A percentile compares a stretch with the other conserved stretches of the same genome.
These are phyloP conservation scores for Amanita polypyramis DNA, from an alignment of 768 basidiomycete genomes.

Conservation along the genomic window DNA sequence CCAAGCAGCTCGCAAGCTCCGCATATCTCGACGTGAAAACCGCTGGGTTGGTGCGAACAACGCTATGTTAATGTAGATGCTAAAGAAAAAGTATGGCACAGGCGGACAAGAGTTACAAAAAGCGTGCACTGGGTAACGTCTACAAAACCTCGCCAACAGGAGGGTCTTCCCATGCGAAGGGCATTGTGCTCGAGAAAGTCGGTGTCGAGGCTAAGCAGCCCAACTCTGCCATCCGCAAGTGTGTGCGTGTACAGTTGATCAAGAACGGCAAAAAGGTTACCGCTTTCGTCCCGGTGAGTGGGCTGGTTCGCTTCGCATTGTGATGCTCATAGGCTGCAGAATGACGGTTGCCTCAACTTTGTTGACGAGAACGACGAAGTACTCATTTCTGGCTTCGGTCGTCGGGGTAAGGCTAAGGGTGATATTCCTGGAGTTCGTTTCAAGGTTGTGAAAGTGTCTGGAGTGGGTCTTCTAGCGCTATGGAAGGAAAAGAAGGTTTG, in stretches of 20 bases:
- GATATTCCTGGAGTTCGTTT: slow-evolving; percentile 99
- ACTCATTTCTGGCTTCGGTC: slow-evolving; percentile 99
- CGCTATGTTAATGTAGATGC: slow-evolving; percentile 7
- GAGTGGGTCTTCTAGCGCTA: slow-evolving; percentile 93
- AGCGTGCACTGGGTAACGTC: slow-evolving; percentile 97
- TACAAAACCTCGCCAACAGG: slow-evolving; percentile 99
- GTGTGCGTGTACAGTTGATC: slow-evolving; percentile 98
- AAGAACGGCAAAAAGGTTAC: slow-evolving; percentile 99
- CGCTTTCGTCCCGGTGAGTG: slow-evolving; percentile 93
- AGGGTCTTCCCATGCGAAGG: slow-evolving; percentile 99
- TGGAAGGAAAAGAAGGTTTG: slow-evolving; percentile 99
- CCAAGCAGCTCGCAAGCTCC: slow-evolving; percentile 97
- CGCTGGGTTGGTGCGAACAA: slow-evolving; percentile 62
- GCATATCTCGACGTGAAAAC: slow-evolving; percentile 87
- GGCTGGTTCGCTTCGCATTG: slow-evolving; percentile 1
- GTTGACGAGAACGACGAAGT: slow-evolving; percentile 99
- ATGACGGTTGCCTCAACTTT: slow-evolving; percentile 96
- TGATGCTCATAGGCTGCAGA: slow-evolving; percentile 32
- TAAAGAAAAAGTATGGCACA: slow-evolving; percentile 20
- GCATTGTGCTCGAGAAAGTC: slow-evolving; percentile 99
- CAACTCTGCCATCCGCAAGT: slow-evolving; percentile 99
- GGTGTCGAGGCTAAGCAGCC: slow-evolving; percentile 99
- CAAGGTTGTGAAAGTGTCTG: slow-evolving; percentile 99
- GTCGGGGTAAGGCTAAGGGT: slow-evolving; percentile 99
- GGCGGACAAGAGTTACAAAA: slow-evolving; percentile 99